Evolutionary conservation across 306 rosid species (phyloP).

Genomic region (Dryas alaskensis): DNA sequence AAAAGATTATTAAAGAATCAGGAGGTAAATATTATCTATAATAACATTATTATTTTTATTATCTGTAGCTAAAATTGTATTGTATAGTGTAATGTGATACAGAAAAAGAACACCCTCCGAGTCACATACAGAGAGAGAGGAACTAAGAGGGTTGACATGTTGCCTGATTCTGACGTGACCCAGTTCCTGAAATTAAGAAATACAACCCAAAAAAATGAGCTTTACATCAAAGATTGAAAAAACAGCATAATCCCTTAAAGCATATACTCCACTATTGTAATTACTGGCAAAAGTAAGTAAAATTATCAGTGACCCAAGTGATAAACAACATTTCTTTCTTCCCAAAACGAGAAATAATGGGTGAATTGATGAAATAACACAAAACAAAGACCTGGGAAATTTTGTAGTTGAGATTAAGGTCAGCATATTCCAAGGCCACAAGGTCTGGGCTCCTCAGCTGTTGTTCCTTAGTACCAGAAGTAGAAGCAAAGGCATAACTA

Average conservation of each 20-base stretch:
- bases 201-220: not conserved
- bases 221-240: not conserved
- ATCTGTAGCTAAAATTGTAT: not conserved
- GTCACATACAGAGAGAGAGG: conserved; percentile 67
- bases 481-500: conserved; percentile 21
- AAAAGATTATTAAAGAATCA: not conserved
- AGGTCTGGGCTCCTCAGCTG: conserved; percentile 55
- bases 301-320: not conserved
- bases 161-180: conserved; percentile 88
- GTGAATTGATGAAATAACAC: not conserved
- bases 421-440: conserved; percentile 75
- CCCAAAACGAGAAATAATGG: not conserved
- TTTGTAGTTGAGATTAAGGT: conserved; percentile 69
- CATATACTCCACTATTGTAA: too few species aligned
- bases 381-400: conserved; percentile 23
- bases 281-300: too few species aligned
- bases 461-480: conserved; percentile 20
- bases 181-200: conserved; percentile 52
- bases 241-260: too few species aligned
- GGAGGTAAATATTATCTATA: not conserved
- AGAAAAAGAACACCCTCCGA: conserved; percentile 13
- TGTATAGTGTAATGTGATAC: not conserved
- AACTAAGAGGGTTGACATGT: conserved; percentile 86
- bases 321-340: not conserved
- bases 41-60: not conserved